Evolutionary conservation across 2,329 filamentous ascomycete genomes (phyloP).

Genomic region (Cladosporium sp.): DNA sequence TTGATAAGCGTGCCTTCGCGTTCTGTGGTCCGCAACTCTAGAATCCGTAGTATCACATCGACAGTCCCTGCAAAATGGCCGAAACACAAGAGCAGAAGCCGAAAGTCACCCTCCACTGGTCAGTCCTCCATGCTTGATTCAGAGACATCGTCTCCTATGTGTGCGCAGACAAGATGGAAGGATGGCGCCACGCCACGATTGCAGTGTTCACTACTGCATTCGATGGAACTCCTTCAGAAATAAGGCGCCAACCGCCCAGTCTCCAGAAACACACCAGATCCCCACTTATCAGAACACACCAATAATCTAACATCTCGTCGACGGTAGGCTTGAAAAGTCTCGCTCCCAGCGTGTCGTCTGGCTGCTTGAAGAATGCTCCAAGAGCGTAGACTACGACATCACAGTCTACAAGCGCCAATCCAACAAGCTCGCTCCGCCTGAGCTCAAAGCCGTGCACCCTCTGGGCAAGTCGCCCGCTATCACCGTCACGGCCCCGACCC

Average conservation of each 20-base stretch:
- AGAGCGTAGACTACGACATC: slow-evolving; percentile 65
- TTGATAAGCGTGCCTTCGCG: too few relatives aligned
- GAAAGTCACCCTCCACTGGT: slow-evolving; percentile 8
- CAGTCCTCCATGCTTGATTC: not conserved
- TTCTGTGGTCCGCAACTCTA: too few relatives aligned
- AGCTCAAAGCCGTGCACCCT: slow-evolving; percentile 71
- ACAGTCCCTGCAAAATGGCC: not conserved
- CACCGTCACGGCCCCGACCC: slow-evolving; percentile 49
- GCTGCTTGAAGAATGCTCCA: slow-evolving; percentile 71
- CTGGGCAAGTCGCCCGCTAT: slow-evolving; percentile 83
- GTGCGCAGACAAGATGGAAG: too few relatives aligned
- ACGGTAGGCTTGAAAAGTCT: slow-evolving; percentile 69
- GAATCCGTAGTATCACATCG: not conserved
- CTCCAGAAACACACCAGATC: not conserved
- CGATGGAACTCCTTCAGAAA: too few relatives aligned
- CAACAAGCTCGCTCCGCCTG: slow-evolving; percentile 64
- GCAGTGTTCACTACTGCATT: too few relatives aligned
- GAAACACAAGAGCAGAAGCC: slow-evolving; percentile 9
- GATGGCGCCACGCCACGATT: too few relatives aligned
- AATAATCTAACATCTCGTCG: not conserved
- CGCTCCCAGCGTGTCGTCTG: slow-evolving; percentile 77
- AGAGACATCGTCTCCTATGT: not conserved
- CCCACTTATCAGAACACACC: not conserved
- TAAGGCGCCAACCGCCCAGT: too few relatives aligned
- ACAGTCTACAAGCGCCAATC: slow-evolving; percentile 66